A percentile compares a stretch with the other conserved stretches of the same genome.
Evolutionary conservation across 148 eudicot genomes (phyloP).

Genomic region (Agrostemma githago): DNA sequence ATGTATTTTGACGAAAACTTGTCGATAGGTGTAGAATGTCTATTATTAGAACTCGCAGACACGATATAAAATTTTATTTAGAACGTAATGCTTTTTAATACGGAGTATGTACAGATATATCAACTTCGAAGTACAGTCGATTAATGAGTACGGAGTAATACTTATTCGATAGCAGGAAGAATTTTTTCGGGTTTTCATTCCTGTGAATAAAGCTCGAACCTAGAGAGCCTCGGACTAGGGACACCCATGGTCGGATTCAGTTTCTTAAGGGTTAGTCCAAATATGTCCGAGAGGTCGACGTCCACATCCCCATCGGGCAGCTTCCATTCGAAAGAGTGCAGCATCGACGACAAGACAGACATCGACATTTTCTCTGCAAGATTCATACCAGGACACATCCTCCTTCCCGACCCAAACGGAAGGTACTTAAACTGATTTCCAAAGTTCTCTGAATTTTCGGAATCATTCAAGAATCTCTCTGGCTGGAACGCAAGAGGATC

Average conservation of each 20-base stretch:
- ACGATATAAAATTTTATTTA: too few species aligned
- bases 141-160: too few species aligned
- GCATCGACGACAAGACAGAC: constrained; percentile 29
- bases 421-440: constrained; percentile 35
- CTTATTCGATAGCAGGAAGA: too few species aligned
- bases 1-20: too few species aligned
- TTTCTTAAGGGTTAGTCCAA: constrained; percentile 37
- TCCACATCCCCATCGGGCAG: constrained; percentile 23
- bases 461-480: constrained; percentile 27
- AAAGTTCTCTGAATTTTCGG: constrained; percentile 16
- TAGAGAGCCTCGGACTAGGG: constrained; percentile 23
- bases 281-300: constrained; percentile 32
- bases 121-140: too few species aligned
- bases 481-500: constrained; percentile 33
- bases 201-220: constrained; percentile 7
- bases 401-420: constrained; percentile 46
- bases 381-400: constrained; percentile 36
- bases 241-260: constrained; percentile 25
- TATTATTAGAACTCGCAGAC: too few species aligned
- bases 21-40: too few species aligned
- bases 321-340: constrained; percentile 39
- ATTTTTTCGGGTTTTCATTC: too few species aligned
- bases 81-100: too few species aligned
- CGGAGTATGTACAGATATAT: too few species aligned
- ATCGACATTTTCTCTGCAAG: constrained; percentile 35